Evolutionary conservation across 768 basidiomycete genomes (phyloP), one percentile per base, ranked within the genome.

Genomic region (Leccinum broughii): DNA sequence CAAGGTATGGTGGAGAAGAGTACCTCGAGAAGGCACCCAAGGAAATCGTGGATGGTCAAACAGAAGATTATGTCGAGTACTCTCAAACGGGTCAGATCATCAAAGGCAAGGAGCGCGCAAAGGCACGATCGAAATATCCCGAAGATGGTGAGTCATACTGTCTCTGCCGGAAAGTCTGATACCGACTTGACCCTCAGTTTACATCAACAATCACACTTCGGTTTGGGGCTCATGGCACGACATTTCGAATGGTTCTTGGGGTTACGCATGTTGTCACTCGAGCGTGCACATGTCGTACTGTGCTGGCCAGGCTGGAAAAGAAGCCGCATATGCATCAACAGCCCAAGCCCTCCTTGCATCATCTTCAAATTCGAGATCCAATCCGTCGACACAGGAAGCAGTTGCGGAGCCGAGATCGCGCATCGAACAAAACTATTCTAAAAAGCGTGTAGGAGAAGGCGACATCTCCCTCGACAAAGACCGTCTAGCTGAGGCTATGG

Each of bases 221-320:
- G 88, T 98, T n/a, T 99, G 97, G 97, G 97, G 97, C 50, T 99
- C 97, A 49, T 98, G 88, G 87, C 98, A 92, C 72, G 87, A 92
- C 64, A 62, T 78, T 15, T 77, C 83, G 13, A 80, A 83, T 3
- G 85, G 87, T 14, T 70, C 78, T 60, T 99, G 97, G 97, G 97
- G 97, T 39, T 99, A 89, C 73, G 89, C 85, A 28, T 99, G 97
- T 74, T 99, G 97, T 70, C 95, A 97, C 70, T 95, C 94, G 10
- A 80, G 70, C 50, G 78, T 93, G 30, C 89, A 93, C 67, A 77
- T 91, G 54, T 95, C 95, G 17, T 98, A 98, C 72, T 98, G 95
- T 71, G 87, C 95, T 56, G 95, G 95, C 4, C 71, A 84, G 71
- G 92, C 88, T 30, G 94, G 92, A 61, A 95, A 90, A 62, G 83